These are phyloP conservation scores for Entomortierella chlamydospora DNA, from an alignment of 192 early-diverging fungal genomes.

Conservation along the genomic window DNA sequence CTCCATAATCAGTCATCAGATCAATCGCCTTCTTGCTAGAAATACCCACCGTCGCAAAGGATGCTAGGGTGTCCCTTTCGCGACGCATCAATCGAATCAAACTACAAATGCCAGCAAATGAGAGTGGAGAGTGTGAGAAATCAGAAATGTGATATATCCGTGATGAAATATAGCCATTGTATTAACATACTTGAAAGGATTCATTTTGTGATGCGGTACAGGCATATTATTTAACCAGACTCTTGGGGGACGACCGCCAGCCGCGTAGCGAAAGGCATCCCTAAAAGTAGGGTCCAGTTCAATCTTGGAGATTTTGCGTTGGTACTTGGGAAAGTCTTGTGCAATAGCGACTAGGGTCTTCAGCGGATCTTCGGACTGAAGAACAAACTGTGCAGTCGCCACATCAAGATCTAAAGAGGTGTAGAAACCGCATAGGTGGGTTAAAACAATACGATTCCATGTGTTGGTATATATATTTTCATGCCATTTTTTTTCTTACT, in stretches of 20 bases:
- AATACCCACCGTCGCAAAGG: slow-evolving; percentile 60
- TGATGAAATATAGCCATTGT: neutral
- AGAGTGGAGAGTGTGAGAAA: neutral
- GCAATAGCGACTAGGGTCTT: slow-evolving; percentile 71
- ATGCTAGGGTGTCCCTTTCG: slow-evolving; percentile 62
- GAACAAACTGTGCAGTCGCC: slow-evolving; percentile 79
- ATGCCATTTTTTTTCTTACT: slow-evolving; percentile 37
- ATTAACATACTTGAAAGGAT: slow-evolving; percentile 70
- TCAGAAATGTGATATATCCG: too few relatives aligned
- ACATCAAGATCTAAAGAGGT: slow-evolving; percentile 66
- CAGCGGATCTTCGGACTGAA: slow-evolving; percentile 71
- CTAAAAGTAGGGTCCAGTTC: slow-evolving; percentile 59
- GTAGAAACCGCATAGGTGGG: too few relatives aligned
- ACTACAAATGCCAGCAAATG: slow-evolving; percentile 29
- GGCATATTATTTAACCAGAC: slow-evolving; percentile 76
- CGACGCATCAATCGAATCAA: slow-evolving; percentile 68
- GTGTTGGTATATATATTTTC: too few relatives aligned
- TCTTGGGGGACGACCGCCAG: slow-evolving; percentile 33
- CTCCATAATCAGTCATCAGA: slow-evolving; percentile 52
- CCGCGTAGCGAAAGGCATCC: slow-evolving; percentile 40
- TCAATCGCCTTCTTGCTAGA: slow-evolving; percentile 54
- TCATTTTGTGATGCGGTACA: slow-evolving; percentile 63
- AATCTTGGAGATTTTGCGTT: slow-evolving; percentile 75
- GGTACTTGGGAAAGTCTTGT: slow-evolving; percentile 92
- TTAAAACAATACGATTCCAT: too few relatives aligned